These are phyloP conservation scores for Calocybe indica DNA, from an alignment of 768 basidiomycete species.

Conservation along the genomic window DNA sequence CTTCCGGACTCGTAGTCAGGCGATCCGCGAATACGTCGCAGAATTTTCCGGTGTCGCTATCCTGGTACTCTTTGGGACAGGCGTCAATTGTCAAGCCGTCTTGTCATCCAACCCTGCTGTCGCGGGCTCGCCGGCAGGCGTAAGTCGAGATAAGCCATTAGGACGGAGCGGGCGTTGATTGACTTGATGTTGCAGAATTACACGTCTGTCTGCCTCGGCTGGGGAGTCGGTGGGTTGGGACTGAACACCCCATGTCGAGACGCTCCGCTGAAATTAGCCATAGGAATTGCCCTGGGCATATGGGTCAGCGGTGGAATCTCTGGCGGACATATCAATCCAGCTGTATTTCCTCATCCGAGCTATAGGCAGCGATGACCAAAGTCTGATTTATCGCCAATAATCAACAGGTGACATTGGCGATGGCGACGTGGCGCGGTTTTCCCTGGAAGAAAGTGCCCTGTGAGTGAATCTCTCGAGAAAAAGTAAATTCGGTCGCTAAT, in stretches of 20 bases:
- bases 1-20: neutral
- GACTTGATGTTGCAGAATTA: neutral
- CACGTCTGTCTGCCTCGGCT: neutral
- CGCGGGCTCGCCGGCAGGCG: neutral
- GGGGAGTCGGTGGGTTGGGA: neutral
- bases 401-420: neutral
- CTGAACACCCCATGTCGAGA: too few relatives aligned
- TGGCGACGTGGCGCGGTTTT: neutral
- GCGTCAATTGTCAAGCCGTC: conserved; percentile 34
- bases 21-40: conserved; percentile 31
- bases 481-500: neutral
- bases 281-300: neutral
- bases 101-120: conserved; percentile 22
- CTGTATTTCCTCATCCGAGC: neutral
- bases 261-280: too few relatives aligned
- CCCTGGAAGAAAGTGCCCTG: conserved; percentile 1
- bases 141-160: neutral
- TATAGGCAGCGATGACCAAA: too few relatives aligned
- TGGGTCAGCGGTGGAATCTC: conserved; percentile 1
- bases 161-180: neutral
- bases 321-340: conserved; percentile 1
- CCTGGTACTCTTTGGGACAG: conserved; percentile 40
- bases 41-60: conserved; percentile 42
- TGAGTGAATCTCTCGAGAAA: neutral
- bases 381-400: too few relatives aligned